Evolutionary conservation across 2,329 filamentous ascomycete species (phyloP), one percentile per base, ranked within the genome.

Genomic region (Phialophora expanda): DNA sequence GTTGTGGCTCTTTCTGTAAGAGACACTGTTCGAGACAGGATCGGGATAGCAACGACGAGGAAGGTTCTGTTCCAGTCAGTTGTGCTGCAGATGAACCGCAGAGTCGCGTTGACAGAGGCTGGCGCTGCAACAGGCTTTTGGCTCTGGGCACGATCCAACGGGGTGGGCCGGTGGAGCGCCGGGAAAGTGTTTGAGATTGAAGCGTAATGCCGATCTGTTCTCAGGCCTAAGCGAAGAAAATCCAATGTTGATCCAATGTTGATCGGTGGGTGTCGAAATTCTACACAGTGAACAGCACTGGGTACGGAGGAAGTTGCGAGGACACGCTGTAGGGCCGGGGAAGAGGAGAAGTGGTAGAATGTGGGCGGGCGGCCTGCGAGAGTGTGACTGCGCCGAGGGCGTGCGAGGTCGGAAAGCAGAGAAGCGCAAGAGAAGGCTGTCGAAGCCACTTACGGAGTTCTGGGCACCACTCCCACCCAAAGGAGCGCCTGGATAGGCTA

Each of bases 341-440:
- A 55, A 34, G 26, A 55, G 28, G 17, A 55, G 53, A 55, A 55
- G 28, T 55, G 28, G 26, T 28, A 24, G 51, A 17, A 32, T 17
- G 51, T 55, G 24, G 51, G 46, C 17, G 48, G 14, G 48, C 5
- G 48, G 14, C 12, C 48, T 12, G 48, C 20, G 22, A 26, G 44
- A 44, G 17, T 44, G 38, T 44, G 38, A 44, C 38, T 8, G 38
- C 38, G 38, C 38, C 38, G 38, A 6, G 14, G 12, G 38, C 14
- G 17, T 44, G 20, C 11, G 20, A 28, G n/a, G 48, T 28, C 28
- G 53, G 53, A 20, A 38, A 24, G 48, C 44, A 61, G 32, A 53
- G 58, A 61, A 61, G 48, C 26, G n/a, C 58, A 24, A 61, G 54
- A 61, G 58, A 61, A 61, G 58, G 30, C 58, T 61, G 24, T 61